Conservation (phyloP, 1,284 basidiomycete species). For the Chalciporus piperatoides region DNA sequence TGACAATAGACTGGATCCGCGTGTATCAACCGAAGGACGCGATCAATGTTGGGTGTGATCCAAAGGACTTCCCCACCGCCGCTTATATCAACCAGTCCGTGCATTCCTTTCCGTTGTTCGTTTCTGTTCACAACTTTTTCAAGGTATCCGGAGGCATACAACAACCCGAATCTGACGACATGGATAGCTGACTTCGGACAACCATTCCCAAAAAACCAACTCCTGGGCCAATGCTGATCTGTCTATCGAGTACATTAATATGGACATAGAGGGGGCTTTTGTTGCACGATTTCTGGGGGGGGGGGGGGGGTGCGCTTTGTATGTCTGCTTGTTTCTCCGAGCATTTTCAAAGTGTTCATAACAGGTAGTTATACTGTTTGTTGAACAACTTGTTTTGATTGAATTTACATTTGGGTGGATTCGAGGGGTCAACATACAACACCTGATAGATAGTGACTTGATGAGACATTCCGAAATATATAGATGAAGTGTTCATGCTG, state of each 20-base stretch:
- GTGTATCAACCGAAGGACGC: constrained; percentile 71
- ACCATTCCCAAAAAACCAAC: constrained; percentile 56
- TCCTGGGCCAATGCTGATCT: constrained; percentile 49
- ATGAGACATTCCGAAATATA: constrained; percentile 6
- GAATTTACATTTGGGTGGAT: constrained; percentile 1
- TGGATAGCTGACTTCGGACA: constrained; percentile 59
- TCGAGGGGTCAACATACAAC: constrained; percentile 27
- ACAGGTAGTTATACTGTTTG: constrained; percentile 13
- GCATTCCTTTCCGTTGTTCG: neutral
- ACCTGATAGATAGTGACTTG: constrained; percentile 24
- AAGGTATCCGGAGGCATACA: constrained; percentile 52
- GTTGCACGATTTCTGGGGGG: constrained; percentile 13
- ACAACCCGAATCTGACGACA: constrained; percentile 55
- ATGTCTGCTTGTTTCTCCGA: constrained; percentile 21
- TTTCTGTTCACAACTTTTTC: constrained; percentile 21
- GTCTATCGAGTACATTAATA: neutral
- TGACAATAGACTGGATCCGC: constrained; percentile 81
- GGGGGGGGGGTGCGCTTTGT: constrained; percentile 6
- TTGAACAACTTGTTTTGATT: constrained; percentile 6
- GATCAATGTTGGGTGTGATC: constrained; percentile 82
- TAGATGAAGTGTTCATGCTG: constrained; percentile 17
- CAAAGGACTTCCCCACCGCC: constrained; percentile 70
- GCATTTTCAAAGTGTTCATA: constrained; percentile 2
- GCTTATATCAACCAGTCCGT: constrained; percentile 69
- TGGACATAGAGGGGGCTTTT: neutral